Evolutionary conservation across 352 stramenopile species (phyloP).

Genomic region (Hyaloperonospora arabidopsidis): DNA sequence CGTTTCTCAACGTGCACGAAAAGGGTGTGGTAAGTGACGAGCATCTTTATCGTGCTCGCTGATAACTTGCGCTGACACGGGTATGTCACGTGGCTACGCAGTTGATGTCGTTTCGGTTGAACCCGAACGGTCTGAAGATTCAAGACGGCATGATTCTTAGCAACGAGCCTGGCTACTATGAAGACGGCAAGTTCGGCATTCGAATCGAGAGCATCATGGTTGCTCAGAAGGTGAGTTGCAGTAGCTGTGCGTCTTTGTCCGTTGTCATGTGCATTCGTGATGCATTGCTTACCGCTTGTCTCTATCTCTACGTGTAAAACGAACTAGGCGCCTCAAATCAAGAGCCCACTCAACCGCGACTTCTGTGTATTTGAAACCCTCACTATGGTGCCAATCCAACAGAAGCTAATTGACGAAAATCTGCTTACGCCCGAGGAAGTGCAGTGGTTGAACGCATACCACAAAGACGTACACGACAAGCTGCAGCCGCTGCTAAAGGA

Average conservation of each 20-base stretch:
- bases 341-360: constrained; percentile 62
- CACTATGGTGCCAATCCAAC: constrained; percentile 97
- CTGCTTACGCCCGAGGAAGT: constrained; percentile 90
- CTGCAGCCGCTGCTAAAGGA: constrained; percentile 83
- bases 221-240: constrained; percentile 76
- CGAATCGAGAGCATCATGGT: constrained; percentile 98
- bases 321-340: constrained; percentile 43
- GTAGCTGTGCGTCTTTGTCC: constrained; percentile 3
- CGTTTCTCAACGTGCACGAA: constrained; percentile 96
- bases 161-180: constrained; percentile 98
- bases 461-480: constrained; percentile 88
- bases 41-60: neutral
- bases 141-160: constrained; percentile 95
- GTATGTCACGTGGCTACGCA: constrained; percentile 12
- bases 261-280: neutral
- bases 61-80: constrained; percentile 4
- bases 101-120: constrained; percentile 80
- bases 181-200: constrained; percentile 96
- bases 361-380: constrained; percentile 96
- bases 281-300: constrained; percentile 5
- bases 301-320: neutral
- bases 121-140: constrained; percentile 73
- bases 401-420: constrained; percentile 91
- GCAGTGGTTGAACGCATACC: constrained; percentile 93
- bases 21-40: constrained; percentile 56